These are phyloP conservation scores for Pichia cephalocereana DNA, from an alignment of 805 yeast genomes.

Conservation along the genomic window DNA sequence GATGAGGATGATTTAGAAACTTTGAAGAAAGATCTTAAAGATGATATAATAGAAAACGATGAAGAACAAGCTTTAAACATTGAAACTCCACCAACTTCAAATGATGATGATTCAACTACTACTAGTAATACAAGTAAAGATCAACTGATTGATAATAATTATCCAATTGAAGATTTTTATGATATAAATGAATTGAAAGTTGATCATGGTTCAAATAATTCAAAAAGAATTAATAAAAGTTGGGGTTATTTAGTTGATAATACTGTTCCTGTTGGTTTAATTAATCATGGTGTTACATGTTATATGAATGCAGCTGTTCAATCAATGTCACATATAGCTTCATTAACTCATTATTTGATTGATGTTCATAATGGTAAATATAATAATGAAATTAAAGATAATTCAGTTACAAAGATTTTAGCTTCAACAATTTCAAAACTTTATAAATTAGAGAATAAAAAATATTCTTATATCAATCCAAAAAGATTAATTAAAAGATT, in stretches of 20 bases:
- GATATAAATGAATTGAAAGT: slow-evolving; percentile 45
- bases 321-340: slow-evolving; percentile 83
- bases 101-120: slow-evolving; percentile 19
- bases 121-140: slow-evolving; percentile 11
- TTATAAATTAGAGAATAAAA: slow-evolving; percentile 48
- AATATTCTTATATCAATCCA: slow-evolving; percentile 57
- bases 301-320: slow-evolving; percentile 95
- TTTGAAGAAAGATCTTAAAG: slow-evolving; percentile 20
- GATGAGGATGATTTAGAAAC: slow-evolving; percentile 20
- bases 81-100: slow-evolving; percentile 14
- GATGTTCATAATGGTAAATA: slow-evolving; percentile 53
- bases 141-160: slow-evolving; percentile 13
- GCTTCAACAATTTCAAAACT: slow-evolving; percentile 62
- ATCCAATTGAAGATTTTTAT: slow-evolving; percentile 36
- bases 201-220: slow-evolving; percentile 58
- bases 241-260: slow-evolving; percentile 49
- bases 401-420: slow-evolving; percentile 55
- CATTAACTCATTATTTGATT: slow-evolving; percentile 71
- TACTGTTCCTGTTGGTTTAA: slow-evolving; percentile 61
- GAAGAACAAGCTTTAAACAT: neutral
- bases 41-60: slow-evolving; percentile 23
- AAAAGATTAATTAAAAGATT: slow-evolving; percentile 59
- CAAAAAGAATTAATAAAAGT: slow-evolving; percentile 54
- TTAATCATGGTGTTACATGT: slow-evolving; percentile 93
- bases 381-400: slow-evolving; percentile 34